phyloP scores from a whole-genome alignment of 306 rosid genomes.

The Castanea mollissima region DNA sequence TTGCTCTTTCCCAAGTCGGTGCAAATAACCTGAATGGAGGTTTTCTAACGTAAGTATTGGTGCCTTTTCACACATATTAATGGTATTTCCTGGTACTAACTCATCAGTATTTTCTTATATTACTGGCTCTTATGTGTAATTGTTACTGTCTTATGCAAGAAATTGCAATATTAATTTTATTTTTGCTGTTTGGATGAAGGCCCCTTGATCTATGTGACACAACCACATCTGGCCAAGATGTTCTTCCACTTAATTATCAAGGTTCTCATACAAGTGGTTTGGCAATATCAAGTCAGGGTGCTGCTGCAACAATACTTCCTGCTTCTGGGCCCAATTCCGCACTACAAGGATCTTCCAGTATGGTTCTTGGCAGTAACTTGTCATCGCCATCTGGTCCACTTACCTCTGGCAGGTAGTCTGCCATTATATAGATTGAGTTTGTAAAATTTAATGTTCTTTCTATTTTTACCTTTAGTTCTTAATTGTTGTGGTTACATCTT shows the following conservation, averaged over 20 bases:
- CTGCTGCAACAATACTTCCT: slow-evolving; percentile 56
- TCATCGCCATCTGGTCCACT: slow-evolving; percentile 59
- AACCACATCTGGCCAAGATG: slow-evolving; percentile 63
- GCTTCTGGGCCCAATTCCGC: slow-evolving; percentile 64
- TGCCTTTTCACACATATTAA: slow-evolving; percentile 9
- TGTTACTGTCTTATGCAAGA: slow-evolving; percentile 3
- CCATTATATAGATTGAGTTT: slow-evolving; percentile 19
- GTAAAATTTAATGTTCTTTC: not conserved
- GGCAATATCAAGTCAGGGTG: slow-evolving; percentile 69
- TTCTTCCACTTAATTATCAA: slow-evolving; percentile 62
- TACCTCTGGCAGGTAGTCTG: slow-evolving; percentile 58
- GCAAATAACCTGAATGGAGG: slow-evolving; percentile 75
- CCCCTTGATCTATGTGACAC: slow-evolving; percentile 93
- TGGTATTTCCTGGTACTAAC: slow-evolving; percentile 8
- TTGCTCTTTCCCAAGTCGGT: slow-evolving; percentile 63
- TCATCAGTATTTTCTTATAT: slow-evolving; percentile 12
- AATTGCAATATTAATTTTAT: slow-evolving; percentile 13
- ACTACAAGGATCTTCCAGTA: slow-evolving; percentile 70
- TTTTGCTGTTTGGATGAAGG: slow-evolving; percentile 58
- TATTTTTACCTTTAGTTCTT: not conserved
- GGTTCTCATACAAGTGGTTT: slow-evolving; percentile 69
- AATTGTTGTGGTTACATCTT: not conserved
- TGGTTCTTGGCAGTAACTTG: slow-evolving; percentile 60
- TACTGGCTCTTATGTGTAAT: not conserved
- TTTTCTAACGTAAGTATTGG: slow-evolving; percentile 71